These are phyloP conservation scores for Colletotrichum karsti DNA, from an alignment of 2,329 filamentous ascomycete genomes.

Conservation along the genomic window DNA sequence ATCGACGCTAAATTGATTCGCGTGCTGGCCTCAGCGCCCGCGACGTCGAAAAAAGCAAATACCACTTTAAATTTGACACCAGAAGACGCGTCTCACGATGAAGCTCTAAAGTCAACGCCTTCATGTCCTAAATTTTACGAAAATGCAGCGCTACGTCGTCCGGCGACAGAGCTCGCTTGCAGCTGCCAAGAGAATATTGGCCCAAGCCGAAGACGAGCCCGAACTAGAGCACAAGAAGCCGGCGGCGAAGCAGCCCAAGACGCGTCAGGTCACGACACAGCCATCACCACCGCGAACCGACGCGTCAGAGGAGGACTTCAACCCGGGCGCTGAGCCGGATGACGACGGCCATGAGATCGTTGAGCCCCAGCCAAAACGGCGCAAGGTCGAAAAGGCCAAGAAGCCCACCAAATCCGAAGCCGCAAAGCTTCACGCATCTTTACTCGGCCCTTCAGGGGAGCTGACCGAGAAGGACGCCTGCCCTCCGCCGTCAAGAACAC, in stretches of 20 bases:
- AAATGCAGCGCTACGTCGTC: conserved; percentile 8
- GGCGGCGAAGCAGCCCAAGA: background rate
- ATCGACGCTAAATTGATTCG: conserved; percentile 29
- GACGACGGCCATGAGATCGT: background rate
- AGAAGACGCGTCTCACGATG: background rate
- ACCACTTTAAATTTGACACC: background rate
- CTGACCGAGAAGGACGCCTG: background rate
- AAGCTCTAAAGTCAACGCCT: background rate
- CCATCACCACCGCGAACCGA: conserved; percentile 7
- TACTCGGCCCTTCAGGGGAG: background rate
- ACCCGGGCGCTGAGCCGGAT: background rate
- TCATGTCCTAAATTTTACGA: background rate
- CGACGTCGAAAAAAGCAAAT: too few species aligned
- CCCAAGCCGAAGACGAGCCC: conserved; percentile 18
- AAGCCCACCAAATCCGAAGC: conserved; percentile 1
- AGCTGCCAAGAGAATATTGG: conserved; percentile 17
- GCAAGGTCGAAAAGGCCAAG: conserved; percentile 6
- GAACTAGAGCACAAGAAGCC: background rate
- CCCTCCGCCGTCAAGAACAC: background rate
- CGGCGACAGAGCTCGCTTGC: conserved; percentile 28
- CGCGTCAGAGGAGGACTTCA: conserved; percentile 25
- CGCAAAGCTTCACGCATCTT: background rate
- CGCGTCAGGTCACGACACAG: background rate
- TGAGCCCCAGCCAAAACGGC: conserved; percentile 18
- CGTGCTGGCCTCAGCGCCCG: too few species aligned